Percentiles rank a stretch among this genome's conserved stretches.
Evolutionary conservation across 2,329 filamentous ascomycete genomes (phyloP).

Genomic region (Fusarium illudens): DNA sequence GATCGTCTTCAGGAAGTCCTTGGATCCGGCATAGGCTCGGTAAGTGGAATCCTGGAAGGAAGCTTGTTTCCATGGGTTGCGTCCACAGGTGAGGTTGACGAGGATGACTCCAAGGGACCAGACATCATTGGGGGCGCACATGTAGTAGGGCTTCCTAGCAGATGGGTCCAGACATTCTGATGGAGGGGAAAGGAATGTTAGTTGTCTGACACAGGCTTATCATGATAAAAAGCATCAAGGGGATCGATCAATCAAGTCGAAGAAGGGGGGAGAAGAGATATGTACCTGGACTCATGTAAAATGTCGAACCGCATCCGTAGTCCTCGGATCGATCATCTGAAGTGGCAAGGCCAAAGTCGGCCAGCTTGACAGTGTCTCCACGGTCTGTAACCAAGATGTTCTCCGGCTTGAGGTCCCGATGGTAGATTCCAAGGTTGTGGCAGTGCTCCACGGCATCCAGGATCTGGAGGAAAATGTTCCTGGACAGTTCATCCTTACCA

Average conservation of each 20-base stretch:
- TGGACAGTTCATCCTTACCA: conserved; percentile 88
- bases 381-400: conserved; percentile 93
- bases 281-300: conserved; percentile 99
- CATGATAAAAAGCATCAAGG: conserved; percentile 3
- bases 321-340: conserved; percentile 85
- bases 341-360: conserved; percentile 96
- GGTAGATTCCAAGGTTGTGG: conserved; percentile 93
- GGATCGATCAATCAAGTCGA: conserved; percentile 14
- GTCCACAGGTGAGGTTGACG: conserved; percentile 95
- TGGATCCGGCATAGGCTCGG: conserved; percentile 85
- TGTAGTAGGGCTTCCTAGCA: conserved; percentile 79
- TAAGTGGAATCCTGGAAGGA: conserved; percentile 95
- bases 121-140: conserved; percentile 93
- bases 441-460: conserved; percentile 96
- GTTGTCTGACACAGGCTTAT: conserved; percentile 31
- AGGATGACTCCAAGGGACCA: conserved; percentile 99
- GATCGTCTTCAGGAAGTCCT: conserved; percentile 90
- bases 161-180: conserved; percentile 89
- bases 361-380: conserved; percentile 91
- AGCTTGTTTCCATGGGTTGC: conserved; percentile 98
- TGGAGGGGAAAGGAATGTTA: conserved; percentile 40
- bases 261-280: conserved; percentile 24
- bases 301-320: conserved; percentile 97
- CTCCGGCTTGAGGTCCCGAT: conserved; percentile 97
- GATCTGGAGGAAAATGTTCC: conserved; percentile 90